Evolutionary conservation across 2,329 filamentous ascomycete species (phyloP), one percentile per base, ranked within the genome.

Genomic region (Bipolaris cookei): DNA sequence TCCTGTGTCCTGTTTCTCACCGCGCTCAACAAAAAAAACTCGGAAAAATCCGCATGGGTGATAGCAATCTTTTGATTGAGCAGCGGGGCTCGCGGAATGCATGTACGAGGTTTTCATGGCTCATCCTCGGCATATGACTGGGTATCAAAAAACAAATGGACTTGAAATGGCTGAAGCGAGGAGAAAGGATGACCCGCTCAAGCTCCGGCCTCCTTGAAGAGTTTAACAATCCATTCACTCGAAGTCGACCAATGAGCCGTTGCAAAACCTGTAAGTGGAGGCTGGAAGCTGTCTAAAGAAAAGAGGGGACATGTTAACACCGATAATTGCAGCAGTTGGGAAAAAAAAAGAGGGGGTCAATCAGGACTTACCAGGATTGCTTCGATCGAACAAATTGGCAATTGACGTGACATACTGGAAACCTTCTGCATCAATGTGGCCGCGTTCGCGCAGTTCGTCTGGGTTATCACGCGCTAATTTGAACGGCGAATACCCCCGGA

Each of bases 391-490:
- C 21, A 74, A 59, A 34, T 39, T 54, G 10, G 66, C 62, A 18
- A 74, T 65, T 30, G 60, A 62, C 35, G 60, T 67, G 18, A 75
- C 62, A 59, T 75, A 76, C n/a, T 68, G 52, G 41, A 73, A 71
- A 0, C 67, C 69, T 54, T 68, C 62, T 14, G 60, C 41, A 46
- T 76, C 73, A 34, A 74, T 62, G 21, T 69, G 66, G 6, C 70
- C 72, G 16, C 65, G 65, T 44, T 65, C 64, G 21, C 65, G 65
- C 37, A 76, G 39, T 56, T 74, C 69, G 21, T 71, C 69, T 14
- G 73, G 66, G 25, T 76, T 75, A n/a, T 75, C 70, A 6, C 71
- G 69, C 6, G 71, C 73, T 25, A 74, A 34, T 38, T 70, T 71
- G 63, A 76, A 75, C 0, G 74, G 74, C 20, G 59, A 62, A 45